Conservation (phyloP, 2,329 filamentous ascomycete species). For the Fusarium sp. region DNA sequence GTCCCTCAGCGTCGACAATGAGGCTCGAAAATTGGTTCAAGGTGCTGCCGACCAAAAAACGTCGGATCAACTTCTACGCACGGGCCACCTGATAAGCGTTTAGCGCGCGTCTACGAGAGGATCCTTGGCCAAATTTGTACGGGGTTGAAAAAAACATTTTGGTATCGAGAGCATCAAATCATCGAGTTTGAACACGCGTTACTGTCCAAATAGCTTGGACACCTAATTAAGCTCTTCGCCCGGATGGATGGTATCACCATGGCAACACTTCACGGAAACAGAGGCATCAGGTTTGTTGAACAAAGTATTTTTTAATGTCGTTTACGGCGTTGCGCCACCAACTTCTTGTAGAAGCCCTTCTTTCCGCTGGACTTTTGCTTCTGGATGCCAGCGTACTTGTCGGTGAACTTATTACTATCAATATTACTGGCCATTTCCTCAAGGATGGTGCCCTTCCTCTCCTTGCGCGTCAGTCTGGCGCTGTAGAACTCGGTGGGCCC, state of each 20-base stretch:
- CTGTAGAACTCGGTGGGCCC: slow-evolving; percentile 90
- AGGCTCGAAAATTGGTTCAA: slow-evolving; percentile 36
- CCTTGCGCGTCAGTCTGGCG: slow-evolving; percentile 83
- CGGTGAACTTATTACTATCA: slow-evolving; percentile 77
- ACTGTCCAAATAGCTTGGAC: neutral
- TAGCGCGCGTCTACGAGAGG: slow-evolving; percentile 24
- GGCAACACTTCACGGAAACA: neutral
- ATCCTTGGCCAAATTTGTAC: neutral
- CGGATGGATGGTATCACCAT: neutral
- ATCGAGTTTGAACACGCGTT: neutral
- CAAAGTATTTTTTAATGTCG: slow-evolving; percentile 31
- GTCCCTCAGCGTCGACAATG: slow-evolving; percentile 38
- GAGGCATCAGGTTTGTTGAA: neutral
- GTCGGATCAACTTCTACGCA: slow-evolving; percentile 31
- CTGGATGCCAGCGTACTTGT: slow-evolving; percentile 89
- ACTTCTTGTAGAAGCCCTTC: slow-evolving; percentile 86
- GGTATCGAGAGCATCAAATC: neutral
- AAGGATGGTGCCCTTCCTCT: slow-evolving; percentile 86
- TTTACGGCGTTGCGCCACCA: slow-evolving; percentile 63
- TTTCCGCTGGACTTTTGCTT: slow-evolving; percentile 85
- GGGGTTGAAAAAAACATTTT: neutral
- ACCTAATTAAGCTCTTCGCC: too few relatives aligned
- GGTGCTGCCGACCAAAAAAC: slow-evolving; percentile 35
- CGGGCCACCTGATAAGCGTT: slow-evolving; percentile 31
- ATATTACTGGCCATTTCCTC: slow-evolving; percentile 75